These are phyloP conservation scores for Aureobasidium musti DNA, from an alignment of 2,329 filamentous ascomycete genomes.

Conservation along the genomic window DNA sequence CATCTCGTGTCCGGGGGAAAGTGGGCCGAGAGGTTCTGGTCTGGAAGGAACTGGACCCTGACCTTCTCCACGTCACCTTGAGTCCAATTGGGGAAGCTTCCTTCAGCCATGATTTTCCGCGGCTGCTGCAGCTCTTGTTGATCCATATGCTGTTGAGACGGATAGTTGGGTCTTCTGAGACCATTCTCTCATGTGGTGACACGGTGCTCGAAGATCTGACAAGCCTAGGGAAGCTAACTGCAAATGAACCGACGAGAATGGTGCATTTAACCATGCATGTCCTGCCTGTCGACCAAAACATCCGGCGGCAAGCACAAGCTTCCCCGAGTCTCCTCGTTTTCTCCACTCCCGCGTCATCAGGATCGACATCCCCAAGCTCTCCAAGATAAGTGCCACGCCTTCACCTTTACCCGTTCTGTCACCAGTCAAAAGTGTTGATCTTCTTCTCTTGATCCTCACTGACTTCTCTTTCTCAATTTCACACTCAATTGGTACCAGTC, in stretches of 20 bases:
- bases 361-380: slow-evolving; percentile 13
- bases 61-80: slow-evolving; percentile 10
- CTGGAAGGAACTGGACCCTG: slow-evolving; percentile 16
- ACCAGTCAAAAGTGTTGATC: neutral
- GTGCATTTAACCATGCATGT: slow-evolving; percentile 4
- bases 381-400: slow-evolving; percentile 16
- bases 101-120: neutral
- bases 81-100: neutral
- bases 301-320: slow-evolving; percentile 9
- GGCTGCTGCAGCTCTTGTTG: neutral
- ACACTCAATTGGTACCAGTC: slow-evolving; percentile 14
- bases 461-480: neutral
- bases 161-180: neutral
- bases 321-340: slow-evolving; percentile 22
- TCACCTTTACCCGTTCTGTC: slow-evolving; percentile 6
- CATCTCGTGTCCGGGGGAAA: neutral
- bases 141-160: slow-evolving; percentile 4
- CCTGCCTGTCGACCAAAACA: slow-evolving; percentile 13
- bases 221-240: neutral
- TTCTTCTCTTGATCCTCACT: neutral
- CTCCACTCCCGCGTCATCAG: slow-evolving; percentile 9
- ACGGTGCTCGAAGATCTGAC: neutral
- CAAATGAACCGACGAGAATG: neutral
- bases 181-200: neutral
- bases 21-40: neutral